Evolutionary conservation across 202 grass and related monocot genomes (phyloP).

Genomic region (Cymbopogon flexuosus): DNA sequence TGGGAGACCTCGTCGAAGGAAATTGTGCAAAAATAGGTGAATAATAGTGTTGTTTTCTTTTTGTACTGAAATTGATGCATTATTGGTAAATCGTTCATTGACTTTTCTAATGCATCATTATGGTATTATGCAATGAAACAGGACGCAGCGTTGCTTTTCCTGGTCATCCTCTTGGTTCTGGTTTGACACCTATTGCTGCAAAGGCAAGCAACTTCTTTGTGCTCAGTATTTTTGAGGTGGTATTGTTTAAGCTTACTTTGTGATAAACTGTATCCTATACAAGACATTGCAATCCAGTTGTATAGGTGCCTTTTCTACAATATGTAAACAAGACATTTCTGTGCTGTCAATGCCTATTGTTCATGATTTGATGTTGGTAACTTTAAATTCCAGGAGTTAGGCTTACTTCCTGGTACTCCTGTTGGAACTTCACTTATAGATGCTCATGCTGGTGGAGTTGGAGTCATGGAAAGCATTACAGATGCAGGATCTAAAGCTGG

Average conservation of each 20-base stretch:
- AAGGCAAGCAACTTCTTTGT: slow-evolving; percentile 61
- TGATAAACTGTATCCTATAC: neutral
- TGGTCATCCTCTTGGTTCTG: slow-evolving; percentile 89
- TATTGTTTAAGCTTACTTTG: neutral
- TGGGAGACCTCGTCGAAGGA: slow-evolving; percentile 74
- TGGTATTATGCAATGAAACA: slow-evolving; percentile 43
- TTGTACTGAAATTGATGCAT: neutral
- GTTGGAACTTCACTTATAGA: slow-evolving; percentile 89
- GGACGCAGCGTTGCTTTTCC: slow-evolving; percentile 94
- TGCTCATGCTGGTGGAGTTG: slow-evolving; percentile 94
- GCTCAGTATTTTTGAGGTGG: neutral
- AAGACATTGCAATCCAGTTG: neutral
- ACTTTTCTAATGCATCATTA: slow-evolving; percentile 17
- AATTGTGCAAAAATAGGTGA: slow-evolving; percentile 87
- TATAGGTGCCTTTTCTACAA: slow-evolving; percentile 13
- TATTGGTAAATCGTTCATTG: neutral
- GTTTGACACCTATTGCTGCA: slow-evolving; percentile 72
- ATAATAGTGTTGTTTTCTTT: neutral
- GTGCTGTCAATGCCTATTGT: neutral
- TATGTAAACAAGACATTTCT: neutral
- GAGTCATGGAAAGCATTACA: slow-evolving; percentile 72
- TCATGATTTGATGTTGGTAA: slow-evolving; percentile 14
- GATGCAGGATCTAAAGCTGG: slow-evolving; percentile 33
- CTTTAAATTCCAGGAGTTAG: slow-evolving; percentile 59
- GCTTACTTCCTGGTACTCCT: slow-evolving; percentile 68